These are phyloP conservation scores for Colletotrichum eremochloae DNA, from an alignment of 2,329 filamentous ascomycete genomes.

Conservation along the genomic window DNA sequence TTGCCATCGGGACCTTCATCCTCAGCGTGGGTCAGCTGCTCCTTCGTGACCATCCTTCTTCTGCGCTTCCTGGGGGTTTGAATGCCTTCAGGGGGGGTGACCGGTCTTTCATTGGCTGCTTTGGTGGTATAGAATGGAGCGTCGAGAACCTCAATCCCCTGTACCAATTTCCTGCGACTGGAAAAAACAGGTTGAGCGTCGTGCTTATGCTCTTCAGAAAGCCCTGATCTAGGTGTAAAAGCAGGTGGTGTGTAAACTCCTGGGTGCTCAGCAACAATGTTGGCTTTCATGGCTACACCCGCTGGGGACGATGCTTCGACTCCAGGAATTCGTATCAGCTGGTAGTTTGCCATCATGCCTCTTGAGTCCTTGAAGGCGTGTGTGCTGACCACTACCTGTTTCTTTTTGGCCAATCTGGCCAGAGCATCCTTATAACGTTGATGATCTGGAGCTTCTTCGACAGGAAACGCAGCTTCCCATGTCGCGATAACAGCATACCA, in stretches of 20 bases:
- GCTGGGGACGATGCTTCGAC: conserved; percentile 58
- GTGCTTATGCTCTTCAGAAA: conserved; percentile 44
- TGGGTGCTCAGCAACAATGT: conserved; percentile 59
- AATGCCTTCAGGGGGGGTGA: conserved; percentile 19
- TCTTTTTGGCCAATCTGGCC: conserved; percentile 54
- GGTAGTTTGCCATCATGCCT: conserved; percentile 60
- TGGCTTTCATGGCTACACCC: conserved; percentile 59
- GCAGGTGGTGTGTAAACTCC: conserved; percentile 56
- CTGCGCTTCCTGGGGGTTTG: conserved; percentile 34
- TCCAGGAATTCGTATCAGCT: conserved; percentile 58
- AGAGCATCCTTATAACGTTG: conserved; percentile 56
- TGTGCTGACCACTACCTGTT: conserved; percentile 55
- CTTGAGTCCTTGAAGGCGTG: conserved; percentile 58
- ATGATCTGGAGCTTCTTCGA: conserved; percentile 56
- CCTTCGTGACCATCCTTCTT: conserved; percentile 34
- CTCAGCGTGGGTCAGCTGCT: conserved; percentile 33
- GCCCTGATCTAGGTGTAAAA: conserved; percentile 48
- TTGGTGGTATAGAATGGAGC: conserved; percentile 62
- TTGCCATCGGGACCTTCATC: conserved; percentile 28
- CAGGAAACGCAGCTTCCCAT: conserved; percentile 59
- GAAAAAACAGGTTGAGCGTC: conserved; percentile 42
- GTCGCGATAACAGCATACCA: conserved; percentile 61
- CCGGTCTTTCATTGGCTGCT: conserved; percentile 38
- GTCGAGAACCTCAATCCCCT: conserved; percentile 62
- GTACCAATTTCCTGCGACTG: conserved; percentile 49